Percentiles rank a stretch among this genome's conserved stretches.
Evolutionary conservation across 1,139 yeast species (phyloP).

Genomic region (Geotrichum bryndzae): DNA sequence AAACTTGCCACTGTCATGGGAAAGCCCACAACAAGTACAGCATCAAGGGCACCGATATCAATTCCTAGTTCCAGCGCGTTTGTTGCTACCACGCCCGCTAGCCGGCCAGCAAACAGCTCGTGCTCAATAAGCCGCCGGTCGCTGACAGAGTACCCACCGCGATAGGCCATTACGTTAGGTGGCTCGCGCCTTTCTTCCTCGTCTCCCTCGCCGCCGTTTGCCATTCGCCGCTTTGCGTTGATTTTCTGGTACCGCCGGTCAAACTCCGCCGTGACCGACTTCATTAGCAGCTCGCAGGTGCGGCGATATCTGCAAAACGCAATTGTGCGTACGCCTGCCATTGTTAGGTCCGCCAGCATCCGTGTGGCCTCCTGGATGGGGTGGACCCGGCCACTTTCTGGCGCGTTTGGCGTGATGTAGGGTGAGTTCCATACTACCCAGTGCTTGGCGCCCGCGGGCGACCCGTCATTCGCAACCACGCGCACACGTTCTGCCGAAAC

Average conservation of each 20-base stretch:
- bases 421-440: conserved; percentile 83
- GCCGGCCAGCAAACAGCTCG: conserved; percentile 81
- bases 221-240: not conserved
- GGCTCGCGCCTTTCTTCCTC: conserved; percentile 33
- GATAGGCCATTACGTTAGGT: conserved; percentile 75
- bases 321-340: conserved; percentile 66
- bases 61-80: conserved; percentile 93
- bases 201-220: not conserved
- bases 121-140: conserved; percentile 84
- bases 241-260: conserved; percentile 20
- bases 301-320: conserved; percentile 85
- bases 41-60: conserved; percentile 87
- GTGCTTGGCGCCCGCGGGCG: conserved; percentile 75
- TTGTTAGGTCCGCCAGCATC: conserved; percentile 57
- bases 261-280: conserved; percentile 59
- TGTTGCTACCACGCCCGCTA: conserved; percentile 86
- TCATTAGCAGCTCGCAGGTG: conserved; percentile 81
- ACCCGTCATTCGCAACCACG: conserved; percentile 71
- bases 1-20: conserved; percentile 81
- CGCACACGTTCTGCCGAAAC: conserved; percentile 41
- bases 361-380: conserved; percentile 73
- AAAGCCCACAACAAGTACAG: conserved; percentile 87
- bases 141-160: conserved; percentile 87
- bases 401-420: conserved; percentile 45
- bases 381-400: conserved; percentile 56